Evolutionary conservation across 1,139 yeast genomes (phyloP).

Genomic region (Arxiozyma telluris): DNA sequence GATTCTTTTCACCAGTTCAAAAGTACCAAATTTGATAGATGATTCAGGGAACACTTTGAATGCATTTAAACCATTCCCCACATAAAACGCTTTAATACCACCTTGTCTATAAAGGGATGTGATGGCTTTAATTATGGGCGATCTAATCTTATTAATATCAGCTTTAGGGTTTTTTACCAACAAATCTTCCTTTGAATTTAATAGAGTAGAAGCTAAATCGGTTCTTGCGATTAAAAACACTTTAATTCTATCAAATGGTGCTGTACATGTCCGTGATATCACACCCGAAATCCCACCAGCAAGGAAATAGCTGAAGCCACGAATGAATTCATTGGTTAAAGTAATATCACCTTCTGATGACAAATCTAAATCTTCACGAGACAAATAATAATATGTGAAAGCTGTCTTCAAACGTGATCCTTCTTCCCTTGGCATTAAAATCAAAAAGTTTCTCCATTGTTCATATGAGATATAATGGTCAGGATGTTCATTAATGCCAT

Average conservation of each 20-base stretch:
- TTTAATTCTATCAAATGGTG: slow-evolving; percentile 91
- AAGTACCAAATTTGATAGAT: slow-evolving; percentile 94
- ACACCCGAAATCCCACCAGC: slow-evolving; percentile 97
- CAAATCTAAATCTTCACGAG: slow-evolving; percentile 72
- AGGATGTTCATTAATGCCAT: slow-evolving; percentile 33
- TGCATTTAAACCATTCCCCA: slow-evolving; percentile 92
- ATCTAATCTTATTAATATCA: slow-evolving; percentile 39
- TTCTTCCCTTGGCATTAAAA: slow-evolving; percentile 69
- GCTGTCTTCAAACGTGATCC: slow-evolving; percentile 75
- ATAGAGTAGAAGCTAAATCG: slow-evolving; percentile 60
- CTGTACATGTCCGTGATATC: slow-evolving; percentile 93
- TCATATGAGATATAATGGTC: slow-evolving; percentile 60
- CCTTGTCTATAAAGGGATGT: slow-evolving; percentile 79
- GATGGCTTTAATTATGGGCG: slow-evolving; percentile 74
- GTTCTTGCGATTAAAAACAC: slow-evolving; percentile 90
- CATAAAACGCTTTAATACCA: slow-evolving; percentile 79
- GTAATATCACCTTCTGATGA: slow-evolving; percentile 86
- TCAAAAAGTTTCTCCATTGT: slow-evolving; percentile 74
- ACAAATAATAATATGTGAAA: slow-evolving; percentile 46
- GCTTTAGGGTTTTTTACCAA: slow-evolving; percentile 36
- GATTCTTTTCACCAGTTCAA: slow-evolving; percentile 74
- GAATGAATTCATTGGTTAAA: slow-evolving; percentile 63
- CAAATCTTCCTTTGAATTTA: slow-evolving; percentile 44
- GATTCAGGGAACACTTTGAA: slow-evolving; percentile 93
- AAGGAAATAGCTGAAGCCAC: slow-evolving; percentile 80